Evolutionary conservation across 805 yeast genomes (phyloP).

Genomic region (Suhomyces pyralidae): DNA sequence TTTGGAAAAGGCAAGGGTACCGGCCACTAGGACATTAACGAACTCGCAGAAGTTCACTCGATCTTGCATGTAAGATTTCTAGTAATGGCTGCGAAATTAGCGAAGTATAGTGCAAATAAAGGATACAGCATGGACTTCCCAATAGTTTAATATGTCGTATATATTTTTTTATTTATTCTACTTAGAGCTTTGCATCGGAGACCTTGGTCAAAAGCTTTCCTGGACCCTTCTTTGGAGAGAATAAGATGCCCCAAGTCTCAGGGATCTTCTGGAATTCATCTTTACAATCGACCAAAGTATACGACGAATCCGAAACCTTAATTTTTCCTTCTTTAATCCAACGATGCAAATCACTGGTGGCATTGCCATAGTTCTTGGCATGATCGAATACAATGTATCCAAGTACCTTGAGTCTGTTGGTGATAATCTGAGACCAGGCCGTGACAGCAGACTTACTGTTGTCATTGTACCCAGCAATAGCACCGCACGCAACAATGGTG

Average conservation of each 20-base stretch:
- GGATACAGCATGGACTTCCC: too few species aligned
- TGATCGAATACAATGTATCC: slow-evolving; percentile 55
- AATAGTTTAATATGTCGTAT: too few species aligned
- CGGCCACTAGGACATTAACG: too few species aligned
- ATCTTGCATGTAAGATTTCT: too few species aligned
- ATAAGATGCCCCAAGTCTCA: slow-evolving; percentile 45
- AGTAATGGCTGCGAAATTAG: too few species aligned
- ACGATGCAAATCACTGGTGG: slow-evolving; percentile 29
- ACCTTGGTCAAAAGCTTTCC: slow-evolving; percentile 54
- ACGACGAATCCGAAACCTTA: slow-evolving; percentile 28
- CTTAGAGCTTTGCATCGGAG: background rate
- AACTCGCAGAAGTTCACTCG: too few species aligned
- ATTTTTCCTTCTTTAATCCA: slow-evolving; percentile 43
- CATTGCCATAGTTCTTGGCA: slow-evolving; percentile 34
- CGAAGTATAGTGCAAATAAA: too few species aligned
- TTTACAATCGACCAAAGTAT: slow-evolving; percentile 14
- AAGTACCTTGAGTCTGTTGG: slow-evolving; percentile 47
- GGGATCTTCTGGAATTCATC: slow-evolving; percentile 45
- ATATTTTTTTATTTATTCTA: too few species aligned
- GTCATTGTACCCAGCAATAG: slow-evolving; percentile 58
- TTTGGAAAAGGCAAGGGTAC: too few species aligned
- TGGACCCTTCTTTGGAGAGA: slow-evolving; percentile 39
- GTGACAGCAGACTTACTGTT: slow-evolving; percentile 31
- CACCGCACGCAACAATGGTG: slow-evolving; percentile 58
- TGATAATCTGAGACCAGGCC: slow-evolving; percentile 43